phyloP scores from a whole-genome alignment of 371 early-diverging fungal genomes.

The Rozella allomycis region DNA sequence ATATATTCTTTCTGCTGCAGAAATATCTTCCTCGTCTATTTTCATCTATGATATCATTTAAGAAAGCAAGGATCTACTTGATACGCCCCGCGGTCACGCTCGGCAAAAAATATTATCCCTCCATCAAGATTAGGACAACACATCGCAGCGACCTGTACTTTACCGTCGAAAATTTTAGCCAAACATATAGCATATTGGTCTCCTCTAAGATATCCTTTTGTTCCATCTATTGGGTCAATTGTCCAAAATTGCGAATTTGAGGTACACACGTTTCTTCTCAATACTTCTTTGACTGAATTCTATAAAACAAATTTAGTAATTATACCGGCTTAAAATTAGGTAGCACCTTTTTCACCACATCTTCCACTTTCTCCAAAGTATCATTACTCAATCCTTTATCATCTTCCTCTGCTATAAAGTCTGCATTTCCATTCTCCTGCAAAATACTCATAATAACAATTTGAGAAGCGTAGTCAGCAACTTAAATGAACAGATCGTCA shows the following conservation, averaged over 20 bases:
- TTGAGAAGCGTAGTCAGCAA: conserved; percentile 87
- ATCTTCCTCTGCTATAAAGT: conserved; percentile 43
- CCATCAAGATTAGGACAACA: conserved; percentile 62
- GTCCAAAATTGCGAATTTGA: conserved; percentile 71
- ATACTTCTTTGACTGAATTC: no score
- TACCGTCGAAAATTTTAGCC: conserved; percentile 67
- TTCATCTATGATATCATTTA: no score
- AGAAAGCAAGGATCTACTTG: no score
- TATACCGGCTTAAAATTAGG: conserved; percentile 14
- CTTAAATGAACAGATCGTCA: conserved; percentile 12
- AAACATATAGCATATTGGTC: conserved; percentile 92
- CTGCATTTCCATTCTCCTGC: conserved; percentile 38
- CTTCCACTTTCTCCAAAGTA: conserved; percentile 55
- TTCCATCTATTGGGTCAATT: conserved; percentile 69
- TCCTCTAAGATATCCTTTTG: conserved; percentile 77
- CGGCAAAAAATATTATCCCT: conserved; percentile 27
- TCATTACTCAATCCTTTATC: conserved; percentile 42
- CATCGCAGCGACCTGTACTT: conserved; percentile 70
- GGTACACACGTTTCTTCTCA: conserved; percentile 62
- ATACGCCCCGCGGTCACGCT: conserved; percentile 66
- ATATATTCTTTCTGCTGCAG: no score
- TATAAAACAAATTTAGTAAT: conserved; percentile 63
- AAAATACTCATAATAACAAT: conserved; percentile 75
- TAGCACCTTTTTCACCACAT: conserved; percentile 32
- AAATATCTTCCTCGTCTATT: no score